These are phyloP conservation scores for Melanogaster broomeanus DNA, from an alignment of 768 basidiomycete species.

Conservation along the genomic window DNA sequence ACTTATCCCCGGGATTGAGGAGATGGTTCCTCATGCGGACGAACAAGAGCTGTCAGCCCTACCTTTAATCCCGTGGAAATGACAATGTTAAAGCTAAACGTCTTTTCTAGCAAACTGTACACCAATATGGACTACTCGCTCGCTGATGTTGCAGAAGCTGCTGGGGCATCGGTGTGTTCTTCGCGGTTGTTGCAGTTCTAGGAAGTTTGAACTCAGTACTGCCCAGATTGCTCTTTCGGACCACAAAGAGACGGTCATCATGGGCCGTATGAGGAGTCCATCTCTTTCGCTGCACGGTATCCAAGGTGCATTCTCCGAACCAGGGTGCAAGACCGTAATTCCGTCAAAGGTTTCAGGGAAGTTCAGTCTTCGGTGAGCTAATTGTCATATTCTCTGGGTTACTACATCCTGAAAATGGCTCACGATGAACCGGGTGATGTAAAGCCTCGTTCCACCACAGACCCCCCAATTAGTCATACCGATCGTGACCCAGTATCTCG, in stretches of 20 bases:
- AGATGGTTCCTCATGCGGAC: slow-evolving; percentile 74
- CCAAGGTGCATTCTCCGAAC: slow-evolving; percentile 88
- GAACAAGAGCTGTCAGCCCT: slow-evolving; percentile 64
- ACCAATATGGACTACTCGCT: slow-evolving; percentile 71
- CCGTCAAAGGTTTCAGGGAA: slow-evolving; percentile 88
- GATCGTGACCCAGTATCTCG: slow-evolving; percentile 68
- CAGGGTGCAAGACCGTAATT: slow-evolving; percentile 90
- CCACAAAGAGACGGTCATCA: slow-evolving; percentile 78
- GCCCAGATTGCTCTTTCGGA: slow-evolving; percentile 62
- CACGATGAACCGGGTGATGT: not conserved
- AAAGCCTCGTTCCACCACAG: slow-evolving; percentile 82
- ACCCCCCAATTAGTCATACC: slow-evolving; percentile 73
- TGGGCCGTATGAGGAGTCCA: slow-evolving; percentile 92
- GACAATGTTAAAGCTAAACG: not conserved
- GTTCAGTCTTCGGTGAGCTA: slow-evolving; percentile 84
- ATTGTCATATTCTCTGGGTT: not conserved
- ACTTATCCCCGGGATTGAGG: slow-evolving; percentile 85
- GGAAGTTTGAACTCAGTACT: not conserved
- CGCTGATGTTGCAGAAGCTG: slow-evolving; percentile 72
- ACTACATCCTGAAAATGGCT: not conserved
- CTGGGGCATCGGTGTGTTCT: slow-evolving; percentile 55
- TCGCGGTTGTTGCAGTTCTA: not conserved
- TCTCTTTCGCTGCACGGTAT: slow-evolving; percentile 93
- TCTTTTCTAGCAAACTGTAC: slow-evolving; percentile 58
- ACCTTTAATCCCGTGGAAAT: not conserved